phyloP scores from a whole-genome alignment of 768 basidiomycete genomes.

The Lentinula boryana region DNA sequence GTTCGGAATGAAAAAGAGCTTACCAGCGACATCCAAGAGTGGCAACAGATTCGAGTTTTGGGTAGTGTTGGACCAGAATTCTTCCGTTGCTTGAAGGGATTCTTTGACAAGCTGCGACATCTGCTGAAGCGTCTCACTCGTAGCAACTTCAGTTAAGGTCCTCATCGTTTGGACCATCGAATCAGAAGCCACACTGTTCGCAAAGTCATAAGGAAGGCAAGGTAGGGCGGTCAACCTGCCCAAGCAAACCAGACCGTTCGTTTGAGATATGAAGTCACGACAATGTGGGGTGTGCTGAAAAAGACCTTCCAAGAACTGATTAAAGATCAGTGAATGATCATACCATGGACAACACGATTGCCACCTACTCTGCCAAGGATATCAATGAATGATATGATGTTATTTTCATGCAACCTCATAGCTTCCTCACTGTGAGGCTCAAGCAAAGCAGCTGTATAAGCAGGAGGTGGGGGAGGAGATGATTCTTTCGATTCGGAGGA shows the following conservation, averaged over 20 bases:
- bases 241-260: slow-evolving; percentile 69
- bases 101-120: slow-evolving; percentile 64
- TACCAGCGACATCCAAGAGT: slow-evolving; percentile 50
- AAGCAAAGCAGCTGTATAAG: neutral
- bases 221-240: slow-evolving; percentile 77
- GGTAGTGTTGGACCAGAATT: slow-evolving; percentile 58
- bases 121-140: slow-evolving; percentile 65
- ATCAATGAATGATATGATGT: slow-evolving; percentile 73
- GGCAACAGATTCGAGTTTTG: slow-evolving; percentile 59
- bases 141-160: slow-evolving; percentile 83
- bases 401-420: slow-evolving; percentile 64
- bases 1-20: slow-evolving; percentile 14
- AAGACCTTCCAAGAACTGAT: slow-evolving; percentile 86
- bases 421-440: slow-evolving; percentile 24
- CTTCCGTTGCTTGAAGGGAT: slow-evolving; percentile 62
- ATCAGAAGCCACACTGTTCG: slow-evolving; percentile 78
- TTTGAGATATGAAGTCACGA: slow-evolving; percentile 77
- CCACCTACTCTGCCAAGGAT: slow-evolving; percentile 64
- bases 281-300: slow-evolving; percentile 90
- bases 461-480: neutral
- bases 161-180: slow-evolving; percentile 86
- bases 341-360: neutral
- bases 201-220: slow-evolving; percentile 86
- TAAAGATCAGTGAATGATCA: slow-evolving; percentile 1
- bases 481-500: slow-evolving; percentile 9